Base-by-base conservation (phyloP, 129 eudicot species). In the Chrysanthemum makinoi region DNA sequence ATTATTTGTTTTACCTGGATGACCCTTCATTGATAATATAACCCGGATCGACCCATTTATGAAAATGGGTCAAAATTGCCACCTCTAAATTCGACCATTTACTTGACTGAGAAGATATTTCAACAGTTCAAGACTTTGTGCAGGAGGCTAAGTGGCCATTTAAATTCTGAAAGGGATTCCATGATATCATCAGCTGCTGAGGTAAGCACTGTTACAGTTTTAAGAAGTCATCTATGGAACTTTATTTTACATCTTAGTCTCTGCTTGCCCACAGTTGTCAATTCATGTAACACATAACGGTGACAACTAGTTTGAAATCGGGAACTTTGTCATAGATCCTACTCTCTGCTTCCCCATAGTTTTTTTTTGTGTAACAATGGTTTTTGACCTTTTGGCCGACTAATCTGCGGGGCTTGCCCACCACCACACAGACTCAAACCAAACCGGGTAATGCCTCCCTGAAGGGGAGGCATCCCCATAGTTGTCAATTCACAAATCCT, bases 141-240 rank as follows among this genome's bases (percentile, higher is more conserved):
- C 84, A 90, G 96, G 86, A 87, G 97, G 81, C 70, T 87, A 62
- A 90, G 97, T 75, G 95, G 95, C 59, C 90, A 74, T 79, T 56
- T 53, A 65, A 82, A 63, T 80, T 77, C 87, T 65, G 97, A 85
- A 33, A 77, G 84, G 79, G 86, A 87, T 56, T 75, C 82, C 20
- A 78, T 87, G 61, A 68, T 76, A 67, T 79, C 88, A 81, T 87
- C 89, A 30, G 65, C 84, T 66, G 51, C 78, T 62, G 84, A 90
- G 88, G 91, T 85, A 83, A 55, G 20, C 12, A 51, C 8, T 18
- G 10, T 47, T 57, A 44, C 62, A 49, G 68, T 57, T 73, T 13
- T 15, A 10, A 48, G 47, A 30, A 2, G n/a, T 65, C 33, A 15
- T 63, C 46, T 16, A 26, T 17, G 16, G 14, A 43, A 47, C 67